Base-by-base conservation (phyloP, 139 green algal species). In the Picochlorum sp. region DNA sequence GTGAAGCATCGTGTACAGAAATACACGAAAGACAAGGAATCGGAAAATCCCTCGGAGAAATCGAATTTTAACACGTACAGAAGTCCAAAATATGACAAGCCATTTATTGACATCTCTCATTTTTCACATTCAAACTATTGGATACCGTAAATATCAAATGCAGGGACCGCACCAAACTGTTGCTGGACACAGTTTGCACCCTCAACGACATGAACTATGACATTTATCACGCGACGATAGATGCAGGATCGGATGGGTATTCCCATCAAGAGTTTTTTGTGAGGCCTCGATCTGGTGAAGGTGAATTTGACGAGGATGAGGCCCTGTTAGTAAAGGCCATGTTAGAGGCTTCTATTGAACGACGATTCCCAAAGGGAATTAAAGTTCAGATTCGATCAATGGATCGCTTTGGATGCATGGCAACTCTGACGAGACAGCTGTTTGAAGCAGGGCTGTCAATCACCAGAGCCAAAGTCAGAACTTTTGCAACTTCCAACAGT, bases 171-270 rank as follows among this genome's bases (percentile, higher is more conserved):
- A 85, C 84, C 57, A 98, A 96, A 81, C 76, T 95, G 49, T 78
- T 90, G 13, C 85, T 88, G 57, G 83, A 87, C 73, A 86, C 81
- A 18, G 71, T 82, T 15, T 88, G 90, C 75, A 97, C 90, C 0
- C 81, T 97, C 32, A 86, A 88, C 2, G 91, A 97, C 77, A 80
- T 97, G 75, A 76, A 91, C 55, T 96, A 92, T 62, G 89, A 95
- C 62, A 83, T 98, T 16, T 97, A 83, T 68, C 92, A 98, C 62
- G 92, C 83, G 7, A 94, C 91, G 30, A 90, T 98, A 41, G 88
- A 96, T 70, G 57, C n/a, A 60, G 50, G 18, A 30, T 13, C 45
- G 9, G 49, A 71, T 1, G 72, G 75, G 14, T 44, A 28, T n/a
- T 83, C 84, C 9, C 69, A 63, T 24, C 87, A 92, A 71, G 84